phyloP scores from a whole-genome alignment of 768 basidiomycete genomes.

The Trametes maxima region DNA sequence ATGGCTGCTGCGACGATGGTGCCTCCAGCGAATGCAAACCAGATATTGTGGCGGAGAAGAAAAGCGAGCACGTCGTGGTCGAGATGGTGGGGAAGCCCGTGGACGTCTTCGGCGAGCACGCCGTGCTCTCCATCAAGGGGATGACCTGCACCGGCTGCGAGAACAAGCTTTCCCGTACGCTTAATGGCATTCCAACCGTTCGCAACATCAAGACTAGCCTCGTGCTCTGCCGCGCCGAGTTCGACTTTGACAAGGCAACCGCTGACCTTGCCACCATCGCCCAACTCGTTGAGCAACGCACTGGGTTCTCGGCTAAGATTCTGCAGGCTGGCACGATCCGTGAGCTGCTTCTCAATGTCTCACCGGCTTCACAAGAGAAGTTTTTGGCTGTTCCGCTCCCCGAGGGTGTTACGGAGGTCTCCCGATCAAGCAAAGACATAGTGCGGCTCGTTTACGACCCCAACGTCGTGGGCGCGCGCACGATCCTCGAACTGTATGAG shows the following conservation, averaged over 20 bases:
- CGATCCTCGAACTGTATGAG: slow-evolving; percentile 33
- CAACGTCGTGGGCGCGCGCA: slow-evolving; percentile 33
- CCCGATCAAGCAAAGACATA: slow-evolving; percentile 19
- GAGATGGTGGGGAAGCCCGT: slow-evolving; percentile 14
- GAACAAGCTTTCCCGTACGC: slow-evolving; percentile 31
- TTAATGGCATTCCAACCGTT: slow-evolving; percentile 24
- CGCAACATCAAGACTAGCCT: slow-evolving; percentile 34
- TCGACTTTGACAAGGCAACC: slow-evolving; percentile 28
- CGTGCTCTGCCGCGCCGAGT: slow-evolving; percentile 33
- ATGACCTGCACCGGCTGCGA: slow-evolving; percentile 37
- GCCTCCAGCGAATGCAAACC: neutral
- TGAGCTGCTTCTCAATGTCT: slow-evolving; percentile 22
- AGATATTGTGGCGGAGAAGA: neutral
- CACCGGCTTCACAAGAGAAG: slow-evolving; percentile 9
- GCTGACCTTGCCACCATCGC: slow-evolving; percentile 27
- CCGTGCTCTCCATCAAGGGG: slow-evolving; percentile 31
- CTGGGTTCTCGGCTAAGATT: slow-evolving; percentile 31
- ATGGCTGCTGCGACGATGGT: no score
- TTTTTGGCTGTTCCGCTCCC: slow-evolving; percentile 17
- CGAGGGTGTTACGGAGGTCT: slow-evolving; percentile 22
- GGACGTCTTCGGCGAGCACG: slow-evolving; percentile 14
- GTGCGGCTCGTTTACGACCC: slow-evolving; percentile 29
- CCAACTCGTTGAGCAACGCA: slow-evolving; percentile 29
- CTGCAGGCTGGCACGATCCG: slow-evolving; percentile 20
- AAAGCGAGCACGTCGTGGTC: slow-evolving; percentile 10